These are phyloP conservation scores for Symbiodinium natans DNA, from an alignment of 73 alveolate genomes.

Conservation along the genomic window DNA sequence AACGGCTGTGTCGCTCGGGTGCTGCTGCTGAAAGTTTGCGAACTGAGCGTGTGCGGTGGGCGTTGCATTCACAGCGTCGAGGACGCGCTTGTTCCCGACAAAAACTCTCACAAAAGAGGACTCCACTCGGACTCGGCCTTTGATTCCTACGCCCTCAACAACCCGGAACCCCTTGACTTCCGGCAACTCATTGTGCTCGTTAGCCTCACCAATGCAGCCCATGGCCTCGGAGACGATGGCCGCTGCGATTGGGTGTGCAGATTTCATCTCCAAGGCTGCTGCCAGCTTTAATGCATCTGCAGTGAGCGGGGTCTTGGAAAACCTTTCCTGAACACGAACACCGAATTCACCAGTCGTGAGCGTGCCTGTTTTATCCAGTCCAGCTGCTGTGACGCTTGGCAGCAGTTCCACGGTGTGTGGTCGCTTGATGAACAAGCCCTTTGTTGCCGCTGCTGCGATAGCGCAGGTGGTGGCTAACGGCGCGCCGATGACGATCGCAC, in stretches of 20 bases:
- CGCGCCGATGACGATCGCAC: slow-evolving; percentile 72
- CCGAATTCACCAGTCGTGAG: slow-evolving; percentile 52
- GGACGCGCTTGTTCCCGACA: slow-evolving; percentile 33
- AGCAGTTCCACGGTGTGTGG: slow-evolving; percentile 36
- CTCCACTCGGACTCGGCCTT: slow-evolving; percentile 9
- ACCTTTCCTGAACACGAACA: slow-evolving; percentile 1
- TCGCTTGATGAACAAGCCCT: slow-evolving; percentile 52
- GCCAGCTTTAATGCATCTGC: slow-evolving; percentile 42
- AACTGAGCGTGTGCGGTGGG: neutral
- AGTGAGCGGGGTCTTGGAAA: neutral
- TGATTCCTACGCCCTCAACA: neutral
- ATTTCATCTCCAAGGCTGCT: slow-evolving; percentile 69
- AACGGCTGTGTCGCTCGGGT: slow-evolving; percentile 37
- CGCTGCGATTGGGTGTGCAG: slow-evolving; percentile 49
- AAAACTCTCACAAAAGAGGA: neutral
- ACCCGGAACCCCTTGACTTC: slow-evolving; percentile 26
- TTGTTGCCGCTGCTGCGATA: slow-evolving; percentile 51
- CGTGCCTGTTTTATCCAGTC: slow-evolving; percentile 56
- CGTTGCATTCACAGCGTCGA: slow-evolving; percentile 25
- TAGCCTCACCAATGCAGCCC: slow-evolving; percentile 65
- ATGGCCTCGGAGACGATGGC: slow-evolving; percentile 55
- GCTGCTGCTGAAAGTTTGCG: slow-evolving; percentile 20
- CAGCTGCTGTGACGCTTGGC: neutral
- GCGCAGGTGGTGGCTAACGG: slow-evolving; percentile 70
- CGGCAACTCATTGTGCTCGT: slow-evolving; percentile 10